These are phyloP conservation scores for Neoascochyta sp. DNA, from an alignment of 2,329 filamentous ascomycete genomes.

Conservation along the genomic window DNA sequence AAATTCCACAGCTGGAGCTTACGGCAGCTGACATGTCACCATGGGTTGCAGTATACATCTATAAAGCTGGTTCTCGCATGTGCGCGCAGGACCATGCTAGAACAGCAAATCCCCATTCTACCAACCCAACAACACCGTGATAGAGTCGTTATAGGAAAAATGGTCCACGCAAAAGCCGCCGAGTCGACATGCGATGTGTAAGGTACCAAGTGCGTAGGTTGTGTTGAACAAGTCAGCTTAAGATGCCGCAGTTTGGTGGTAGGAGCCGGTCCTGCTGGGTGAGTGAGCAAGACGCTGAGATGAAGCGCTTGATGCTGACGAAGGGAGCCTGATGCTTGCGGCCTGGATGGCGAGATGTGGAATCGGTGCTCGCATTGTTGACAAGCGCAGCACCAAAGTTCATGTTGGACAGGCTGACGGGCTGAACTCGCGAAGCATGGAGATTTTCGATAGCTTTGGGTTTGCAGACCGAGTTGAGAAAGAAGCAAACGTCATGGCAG, in stretches of 20 bases:
- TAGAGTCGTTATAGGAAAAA: too few species aligned
- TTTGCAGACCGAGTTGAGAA: slow-evolving; percentile 62
- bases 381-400: slow-evolving; percentile 43
- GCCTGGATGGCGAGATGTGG: slow-evolving; percentile 42
- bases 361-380: slow-evolving; percentile 41
- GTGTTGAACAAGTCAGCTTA: too few species aligned
- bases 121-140: too few species aligned
- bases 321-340: slow-evolving; percentile 37
- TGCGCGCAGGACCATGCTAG: too few species aligned
- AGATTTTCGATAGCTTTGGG: slow-evolving; percentile 59
- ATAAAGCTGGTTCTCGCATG: too few species aligned
- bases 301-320: neutral
- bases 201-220: too few species aligned
- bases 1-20: too few species aligned
- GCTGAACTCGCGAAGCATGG: slow-evolving; percentile 42
- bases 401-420: slow-evolving; percentile 43
- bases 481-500: slow-evolving; percentile 66
- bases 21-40: too few species aligned
- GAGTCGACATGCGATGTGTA: slow-evolving; percentile 39
- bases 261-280: slow-evolving; percentile 41
- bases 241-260: slow-evolving; percentile 31
- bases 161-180: too few species aligned
- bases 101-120: too few species aligned
- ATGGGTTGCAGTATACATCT: too few species aligned
- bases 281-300: too few species aligned